Base-by-base conservation (phyloP, 495 filamentous ascomycete species). In the Pyronema omphalodes region DNA sequence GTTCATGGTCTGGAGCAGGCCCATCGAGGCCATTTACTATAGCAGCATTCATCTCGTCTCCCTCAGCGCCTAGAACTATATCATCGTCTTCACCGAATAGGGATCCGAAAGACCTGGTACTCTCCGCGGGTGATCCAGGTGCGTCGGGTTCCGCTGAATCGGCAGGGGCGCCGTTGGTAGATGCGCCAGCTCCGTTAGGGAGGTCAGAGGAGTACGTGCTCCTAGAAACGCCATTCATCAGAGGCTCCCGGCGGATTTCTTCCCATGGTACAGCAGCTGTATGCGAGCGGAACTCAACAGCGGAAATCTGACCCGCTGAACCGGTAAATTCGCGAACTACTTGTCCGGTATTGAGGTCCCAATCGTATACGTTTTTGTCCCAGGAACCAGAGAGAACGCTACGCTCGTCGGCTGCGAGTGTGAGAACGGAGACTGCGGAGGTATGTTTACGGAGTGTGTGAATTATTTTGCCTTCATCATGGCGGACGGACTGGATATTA, bases 361-460 rank as follows among this genome's bases (percentile, higher is more conserved):
- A 99, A 62, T 99, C 87, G 48, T 84, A 77, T 7, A 96, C 79
- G 14, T 75, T 78, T 68, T 93, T 94, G 65, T 99, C 91, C 91
- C 91, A 99, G 68, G 87, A 88, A 1, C 91, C 91, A 11, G 88
- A 94, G 3, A 99, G 71, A 37, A 95, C 74, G 33, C 83, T 88
- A 61, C 78, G 78, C 69, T 99, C 91, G 58, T 96, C 88, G 3
- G 80, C 74, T 0, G 84, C 79, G 37, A 99, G 71, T 11, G 76
- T 80, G 14, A 99, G 70, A 18, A 91, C 85, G 9, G 88, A 94
- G 29, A 99, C 88, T 1, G 91, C 91, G 18, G 87, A 93, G 3
- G 82, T 86, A 61, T 99, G 91, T 53, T 84, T 79, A 48, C 82
- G 79, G 35, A 99, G 72, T 17, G 77, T 81, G 29, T 78, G 72